A percentile compares a stretch with the other conserved stretches of the same genome.
Conservation (phyloP, 2,329 filamentous ascomycete genomes). For the Pochonia chlamydosporia region DNA sequence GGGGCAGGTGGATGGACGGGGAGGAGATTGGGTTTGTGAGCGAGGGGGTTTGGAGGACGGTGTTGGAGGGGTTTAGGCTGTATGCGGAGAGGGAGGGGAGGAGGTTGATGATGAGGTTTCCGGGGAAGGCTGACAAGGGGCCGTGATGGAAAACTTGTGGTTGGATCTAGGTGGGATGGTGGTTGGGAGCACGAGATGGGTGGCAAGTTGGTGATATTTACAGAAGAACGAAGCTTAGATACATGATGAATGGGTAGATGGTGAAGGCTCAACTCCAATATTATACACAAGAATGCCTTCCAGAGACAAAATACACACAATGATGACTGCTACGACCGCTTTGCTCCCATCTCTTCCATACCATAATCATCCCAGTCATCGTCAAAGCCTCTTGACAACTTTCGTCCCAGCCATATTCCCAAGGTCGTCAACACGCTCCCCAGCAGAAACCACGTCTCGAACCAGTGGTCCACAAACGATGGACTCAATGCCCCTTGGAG, state of each 20-base stretch:
- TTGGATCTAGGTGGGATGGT: background rate
- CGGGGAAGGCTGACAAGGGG: background rate
- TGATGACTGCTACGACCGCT: conserved; percentile 42
- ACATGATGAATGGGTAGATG: too few relatives aligned
- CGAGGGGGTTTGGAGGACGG: conserved; percentile 21
- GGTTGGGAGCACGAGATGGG: background rate
- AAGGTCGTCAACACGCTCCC: conserved; percentile 59
- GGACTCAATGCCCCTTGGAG: conserved; percentile 67
- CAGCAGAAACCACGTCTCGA: conserved; percentile 78
- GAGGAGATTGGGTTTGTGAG: conserved; percentile 25
- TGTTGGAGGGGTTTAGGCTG: conserved; percentile 28
- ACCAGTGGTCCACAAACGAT: conserved; percentile 65
- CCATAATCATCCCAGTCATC: conserved; percentile 58
- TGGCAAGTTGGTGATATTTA: background rate
- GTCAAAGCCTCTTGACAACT: conserved; percentile 41
- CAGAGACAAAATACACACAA: background rate
- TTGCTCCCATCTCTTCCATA: conserved; percentile 65
- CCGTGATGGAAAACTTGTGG: background rate
- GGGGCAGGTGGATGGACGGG: conserved; percentile 16
- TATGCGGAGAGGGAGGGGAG: conserved; percentile 10
- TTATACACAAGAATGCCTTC: too few relatives aligned
- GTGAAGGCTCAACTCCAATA: too few relatives aligned
- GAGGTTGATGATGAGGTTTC: conserved; percentile 1
- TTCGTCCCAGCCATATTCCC: conserved; percentile 69
- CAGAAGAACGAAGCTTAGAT: background rate